Conservation (phyloP, 257 asterid genomes). For the Lycium barbarum region DNA sequence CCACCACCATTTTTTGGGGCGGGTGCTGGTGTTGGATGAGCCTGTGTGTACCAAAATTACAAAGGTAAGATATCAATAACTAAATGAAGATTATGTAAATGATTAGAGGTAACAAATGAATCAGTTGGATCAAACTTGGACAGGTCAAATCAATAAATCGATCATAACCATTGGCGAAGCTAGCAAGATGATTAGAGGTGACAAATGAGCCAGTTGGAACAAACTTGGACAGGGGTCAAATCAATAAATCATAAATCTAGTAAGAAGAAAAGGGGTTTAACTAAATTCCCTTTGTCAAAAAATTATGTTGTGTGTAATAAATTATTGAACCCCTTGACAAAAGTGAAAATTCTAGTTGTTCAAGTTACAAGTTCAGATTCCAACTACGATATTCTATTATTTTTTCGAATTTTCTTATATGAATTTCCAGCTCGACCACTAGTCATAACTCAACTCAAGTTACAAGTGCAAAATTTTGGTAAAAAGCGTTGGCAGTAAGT, state of each 20-base stretch:
- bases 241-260: background rate
- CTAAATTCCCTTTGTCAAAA: background rate
- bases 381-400: too few relatives aligned
- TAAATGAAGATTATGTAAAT: background rate
- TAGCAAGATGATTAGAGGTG: background rate
- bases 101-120: background rate
- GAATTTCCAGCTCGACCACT: too few relatives aligned
- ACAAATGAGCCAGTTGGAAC: background rate
- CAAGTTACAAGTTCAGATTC: too few relatives aligned
- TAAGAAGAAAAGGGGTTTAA: background rate
- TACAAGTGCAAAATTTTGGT: too few relatives aligned
- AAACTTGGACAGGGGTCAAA: rapidly evolving
- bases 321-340: too few relatives aligned
- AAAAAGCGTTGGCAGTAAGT: background rate
- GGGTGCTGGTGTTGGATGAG: constrained; percentile 16
- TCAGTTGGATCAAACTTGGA: too few relatives aligned
- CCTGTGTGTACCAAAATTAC: background rate
- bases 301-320: too few relatives aligned
- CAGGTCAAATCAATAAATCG: background rate
- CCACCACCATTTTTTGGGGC: background rate
- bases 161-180: background rate
- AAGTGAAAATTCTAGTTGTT: too few relatives aligned
- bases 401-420: too few relatives aligned
- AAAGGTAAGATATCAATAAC: background rate
- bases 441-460: too few relatives aligned